Evolutionary conservation across 805 yeast genomes (phyloP).

Genomic region (Grigorovia humatica): DNA sequence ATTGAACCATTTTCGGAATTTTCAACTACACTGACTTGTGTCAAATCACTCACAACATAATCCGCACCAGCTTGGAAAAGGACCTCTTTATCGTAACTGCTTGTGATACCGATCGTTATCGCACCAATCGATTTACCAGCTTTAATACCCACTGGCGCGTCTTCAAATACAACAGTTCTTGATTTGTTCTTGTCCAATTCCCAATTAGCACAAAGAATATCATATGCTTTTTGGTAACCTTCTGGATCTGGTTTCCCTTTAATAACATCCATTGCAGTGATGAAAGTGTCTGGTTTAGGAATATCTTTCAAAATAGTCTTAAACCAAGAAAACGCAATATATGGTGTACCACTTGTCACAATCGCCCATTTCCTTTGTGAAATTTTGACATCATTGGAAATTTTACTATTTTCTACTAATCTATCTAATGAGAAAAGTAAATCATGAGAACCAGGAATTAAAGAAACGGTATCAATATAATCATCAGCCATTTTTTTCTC

Average conservation of each 20-base stretch:
- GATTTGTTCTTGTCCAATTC: slow-evolving; percentile 11
- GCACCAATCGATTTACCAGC: slow-evolving; percentile 77
- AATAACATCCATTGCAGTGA: slow-evolving; percentile 63
- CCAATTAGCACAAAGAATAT: slow-evolving; percentile 38
- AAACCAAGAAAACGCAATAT: slow-evolving; percentile 66
- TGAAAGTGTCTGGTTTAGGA: slow-evolving; percentile 58
- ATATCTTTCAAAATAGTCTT: slow-evolving; percentile 39
- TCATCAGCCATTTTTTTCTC: slow-evolving; percentile 56
- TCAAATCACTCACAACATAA: slow-evolving; percentile 61
- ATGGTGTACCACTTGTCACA: slow-evolving; percentile 70
- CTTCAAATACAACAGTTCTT: slow-evolving; percentile 61
- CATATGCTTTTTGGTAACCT: slow-evolving; percentile 52
- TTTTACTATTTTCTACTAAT: slow-evolving; percentile 8
- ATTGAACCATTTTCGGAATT: slow-evolving; percentile 5
- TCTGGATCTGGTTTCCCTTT: slow-evolving; percentile 76
- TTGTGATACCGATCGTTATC: slow-evolving; percentile 62
- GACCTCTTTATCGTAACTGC: slow-evolving; percentile 53
- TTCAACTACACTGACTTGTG: slow-evolving; percentile 12
- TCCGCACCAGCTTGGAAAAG: slow-evolving; percentile 67
- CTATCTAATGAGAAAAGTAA: slow-evolving; percentile 40
- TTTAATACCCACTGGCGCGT: slow-evolving; percentile 72
- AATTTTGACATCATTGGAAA: slow-evolving; percentile 8
- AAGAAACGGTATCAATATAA: slow-evolving; percentile 53
- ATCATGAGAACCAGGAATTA: slow-evolving; percentile 61
- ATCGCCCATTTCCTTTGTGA: slow-evolving; percentile 58